Base-by-base conservation (phyloP, 176 grass and related monocot species). In the Pontederia paniculata region DNA sequence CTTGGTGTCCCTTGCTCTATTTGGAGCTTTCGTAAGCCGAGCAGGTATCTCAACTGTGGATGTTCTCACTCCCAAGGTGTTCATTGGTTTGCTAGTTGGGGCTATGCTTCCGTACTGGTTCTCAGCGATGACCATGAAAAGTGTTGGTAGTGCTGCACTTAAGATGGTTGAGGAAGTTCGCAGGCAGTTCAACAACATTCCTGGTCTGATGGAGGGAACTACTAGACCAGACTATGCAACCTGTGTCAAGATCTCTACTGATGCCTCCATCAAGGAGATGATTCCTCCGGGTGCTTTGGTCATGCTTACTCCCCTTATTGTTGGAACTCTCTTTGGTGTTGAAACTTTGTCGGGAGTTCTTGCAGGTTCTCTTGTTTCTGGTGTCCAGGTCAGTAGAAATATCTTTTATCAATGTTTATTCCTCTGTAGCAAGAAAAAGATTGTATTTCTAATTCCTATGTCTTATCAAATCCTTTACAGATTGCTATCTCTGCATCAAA, bases 121-220 rank as follows among this genome's bases (percentile, higher is more conserved):
- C 78, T 91, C 87, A 3, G 87, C 87, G 0, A 91, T 91, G 87
- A 91, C 87, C 19, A 91, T 91, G 87, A 91, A 91, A 72, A 91
- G 87, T 68, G 82, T 91, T 64, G 87, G 87, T n/a, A 86, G 82
- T 16, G 87, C 87, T 42, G 87, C 87, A 0, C 83, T 91, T 50
- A 79, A 91, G 72, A 93, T 93, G 88, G 88, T 93, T 31, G 88
- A 93, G 71, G 88, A 93, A 69, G 88, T 93, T 42, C 76, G 88
- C 21, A 67, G 88, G 64, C 88, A 93, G 66, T 93, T 93, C 79
- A 75, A 93, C 62, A 70, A 55, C 10, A 93, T 93, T 42, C 83
- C 88, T 66, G 88, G 88, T 50, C 53, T 93, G 17, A 77, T 93
- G 79, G 88, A 93, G 68, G 88, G 88, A 71, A 93, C 66, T 1